Percentiles rank a stretch among this genome's conserved stretches.
phyloP scores from a whole-genome alignment of 1,284 basidiomycete species.

The Fomitiporia mediterranea region DNA sequence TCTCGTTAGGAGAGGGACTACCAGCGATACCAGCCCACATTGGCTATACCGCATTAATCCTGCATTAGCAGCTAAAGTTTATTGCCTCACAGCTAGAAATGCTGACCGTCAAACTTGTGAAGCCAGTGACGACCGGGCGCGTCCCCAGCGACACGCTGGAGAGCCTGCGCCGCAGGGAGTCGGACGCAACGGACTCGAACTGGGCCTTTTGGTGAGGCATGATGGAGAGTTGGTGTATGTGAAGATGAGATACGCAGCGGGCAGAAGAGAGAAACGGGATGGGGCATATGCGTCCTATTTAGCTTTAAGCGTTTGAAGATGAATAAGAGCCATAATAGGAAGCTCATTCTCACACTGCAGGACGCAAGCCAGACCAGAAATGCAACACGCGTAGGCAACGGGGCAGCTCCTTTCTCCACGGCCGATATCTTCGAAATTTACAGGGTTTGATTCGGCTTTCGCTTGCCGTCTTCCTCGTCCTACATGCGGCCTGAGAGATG shows the following conservation, averaged over 20 bases:
- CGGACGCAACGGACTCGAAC: constrained; percentile 61
- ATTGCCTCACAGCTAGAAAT: not conserved
- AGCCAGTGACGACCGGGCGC: constrained; percentile 49
- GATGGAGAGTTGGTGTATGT: not conserved
- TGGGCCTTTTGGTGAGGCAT: constrained; percentile 14
- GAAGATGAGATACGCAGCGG: not conserved
- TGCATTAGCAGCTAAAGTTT: constrained; percentile 20
- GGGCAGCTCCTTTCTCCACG: not conserved
- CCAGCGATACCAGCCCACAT: constrained; percentile 82
- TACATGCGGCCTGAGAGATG: constrained; percentile 28
- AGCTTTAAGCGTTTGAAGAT: not conserved
- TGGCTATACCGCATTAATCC: constrained; percentile 42
- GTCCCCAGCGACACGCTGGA: constrained; percentile 42
- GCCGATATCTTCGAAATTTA: not conserved
- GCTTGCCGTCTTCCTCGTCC: not conserved
- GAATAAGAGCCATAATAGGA: not conserved
- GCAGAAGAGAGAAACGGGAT: not conserved
- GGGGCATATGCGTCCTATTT: not conserved
- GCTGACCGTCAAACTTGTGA: constrained; percentile 62
- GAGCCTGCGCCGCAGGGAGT: constrained; percentile 59
- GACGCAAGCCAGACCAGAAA: not conserved
- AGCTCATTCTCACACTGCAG: not conserved
- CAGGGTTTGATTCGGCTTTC: constrained; percentile 3
- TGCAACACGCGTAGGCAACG: not conserved
- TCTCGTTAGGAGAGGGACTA: constrained; percentile 49